Percentiles rank a stretch among this genome's conserved stretches.
phyloP scores from a whole-genome alignment of 805 yeast genomes.

The Pichia exigua region DNA sequence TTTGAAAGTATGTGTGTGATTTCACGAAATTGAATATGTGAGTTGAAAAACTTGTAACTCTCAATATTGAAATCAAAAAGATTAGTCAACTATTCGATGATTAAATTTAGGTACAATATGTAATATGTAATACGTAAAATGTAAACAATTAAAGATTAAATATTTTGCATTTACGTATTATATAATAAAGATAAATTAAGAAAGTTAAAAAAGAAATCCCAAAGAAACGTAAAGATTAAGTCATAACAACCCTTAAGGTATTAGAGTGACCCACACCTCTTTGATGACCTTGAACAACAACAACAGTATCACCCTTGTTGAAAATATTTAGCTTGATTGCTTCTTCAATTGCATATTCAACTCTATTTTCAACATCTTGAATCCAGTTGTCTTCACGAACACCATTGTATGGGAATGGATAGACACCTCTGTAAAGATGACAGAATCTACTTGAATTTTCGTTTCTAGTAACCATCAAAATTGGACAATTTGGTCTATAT shows the following conservation, averaged over 20 bases:
- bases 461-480: constrained; percentile 97
- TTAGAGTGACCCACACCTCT: constrained; percentile 98
- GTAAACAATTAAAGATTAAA: neutral
- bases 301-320: constrained; percentile 78
- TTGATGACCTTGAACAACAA: constrained; percentile 98
- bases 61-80: too few relatives aligned
- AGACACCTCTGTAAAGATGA: constrained; percentile 97
- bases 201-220: neutral
- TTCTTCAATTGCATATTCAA: constrained; percentile 85
- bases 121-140: too few relatives aligned
- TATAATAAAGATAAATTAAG: neutral
- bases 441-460: constrained; percentile 87
- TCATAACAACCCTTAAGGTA: constrained; percentile 70
- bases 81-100: too few relatives aligned
- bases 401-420: constrained; percentile 82
- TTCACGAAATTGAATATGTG: neutral
- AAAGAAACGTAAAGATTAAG: constrained; percentile 4
- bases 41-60: neutral
- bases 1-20: too few relatives aligned
- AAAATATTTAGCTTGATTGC: constrained; percentile 83
- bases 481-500: constrained; percentile 96
- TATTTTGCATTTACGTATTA: neutral
- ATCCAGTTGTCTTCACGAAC: constrained; percentile 78
- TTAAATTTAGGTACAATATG: too few relatives aligned
- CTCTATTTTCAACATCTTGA: constrained; percentile 91